Base-by-base conservation (phyloP, 495 filamentous ascomycete genomes). In the Chaetomium cochliodes region DNA sequence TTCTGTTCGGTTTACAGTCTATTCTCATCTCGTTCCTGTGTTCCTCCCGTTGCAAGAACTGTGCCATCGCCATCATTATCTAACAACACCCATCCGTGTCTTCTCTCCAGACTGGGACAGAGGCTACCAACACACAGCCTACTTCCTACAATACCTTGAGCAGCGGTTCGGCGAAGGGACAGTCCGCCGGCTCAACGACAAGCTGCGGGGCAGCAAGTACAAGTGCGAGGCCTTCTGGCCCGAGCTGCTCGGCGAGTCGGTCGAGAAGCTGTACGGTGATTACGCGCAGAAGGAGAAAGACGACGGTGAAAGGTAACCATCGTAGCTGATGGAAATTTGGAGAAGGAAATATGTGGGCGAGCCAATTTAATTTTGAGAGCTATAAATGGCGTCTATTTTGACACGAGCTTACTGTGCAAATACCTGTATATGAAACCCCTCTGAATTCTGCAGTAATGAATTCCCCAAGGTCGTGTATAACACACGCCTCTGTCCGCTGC, bases 61-160 rank as follows among this genome's bases (percentile, higher is more conserved):
- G 8, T 37, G 23, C 3, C 20, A 50, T 50, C 18, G 28, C 28
- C n/a, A n/a, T n/a, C n/a, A 6, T 20, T 50, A 23, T 20, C 46
- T 20, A 50, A 25, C 39, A 22, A 13, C 5, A n/a, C 20, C 5
- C n/a, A 2, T 26, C 18, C 15, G 6, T 18, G 9, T 46, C 6
- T 33, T 15, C 37, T 81, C 15, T 15, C 30, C 30, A 74, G 72
- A 82, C 16, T 98, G 94, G 94, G 93, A 98, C 77, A 85, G 82
- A 58, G 94, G 94, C 9, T 98, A 98, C 79, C 88, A 96, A 81
- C 84, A 89, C 69, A 98, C 94, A 22, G 94, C 87, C 5, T 98
- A 90, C 73, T 98, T 98, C 72, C 76, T 98, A 58, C 86, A 94
- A 47, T 91, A 88, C 79, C 74, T 91, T 58, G 85, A 90, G 73